These are phyloP conservation scores for Cutaneotrichosporon sp. DNA, from an alignment of 1,284 basidiomycete genomes.

Conservation along the genomic window DNA sequence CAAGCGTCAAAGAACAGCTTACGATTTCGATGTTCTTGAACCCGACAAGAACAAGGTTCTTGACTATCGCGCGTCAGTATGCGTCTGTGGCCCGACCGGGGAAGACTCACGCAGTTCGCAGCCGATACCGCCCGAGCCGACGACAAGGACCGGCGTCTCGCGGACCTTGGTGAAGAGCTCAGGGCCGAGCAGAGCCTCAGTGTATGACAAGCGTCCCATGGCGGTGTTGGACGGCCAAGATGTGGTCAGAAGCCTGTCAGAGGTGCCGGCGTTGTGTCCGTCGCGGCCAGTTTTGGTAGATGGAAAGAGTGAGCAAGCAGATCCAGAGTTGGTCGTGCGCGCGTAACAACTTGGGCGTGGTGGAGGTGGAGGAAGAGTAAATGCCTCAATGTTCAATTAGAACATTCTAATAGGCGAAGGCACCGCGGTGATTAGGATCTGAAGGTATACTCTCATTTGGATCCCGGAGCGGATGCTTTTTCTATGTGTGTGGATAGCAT, in stretches of 20 bases:
- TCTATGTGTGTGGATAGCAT: no score
- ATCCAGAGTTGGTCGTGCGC: no score
- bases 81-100: not conserved
- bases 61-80: slow-evolving; percentile 57
- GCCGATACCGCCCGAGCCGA: slow-evolving; percentile 94
- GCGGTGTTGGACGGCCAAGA: not conserved
- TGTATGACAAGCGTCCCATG: slow-evolving; percentile 36
- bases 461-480: no score
- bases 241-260: not conserved
- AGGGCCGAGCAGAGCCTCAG: slow-evolving; percentile 62
- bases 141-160: slow-evolving; percentile 72
- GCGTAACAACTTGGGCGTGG: no score
- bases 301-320: no score
- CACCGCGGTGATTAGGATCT: no score
- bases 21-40: slow-evolving; percentile 80
- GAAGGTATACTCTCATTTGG: no score
- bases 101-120: slow-evolving; percentile 78
- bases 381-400: no score
- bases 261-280: no score
- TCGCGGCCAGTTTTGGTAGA: no score
- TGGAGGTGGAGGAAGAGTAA: not conserved
- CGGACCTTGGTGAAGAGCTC: slow-evolving; percentile 55
- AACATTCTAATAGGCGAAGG: no score
- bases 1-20: no score
- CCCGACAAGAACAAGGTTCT: slow-evolving; percentile 89